These are phyloP conservation scores for Globisporangium cederbergense DNA, from an alignment of 352 stramenopile species.

Conservation along the genomic window DNA sequence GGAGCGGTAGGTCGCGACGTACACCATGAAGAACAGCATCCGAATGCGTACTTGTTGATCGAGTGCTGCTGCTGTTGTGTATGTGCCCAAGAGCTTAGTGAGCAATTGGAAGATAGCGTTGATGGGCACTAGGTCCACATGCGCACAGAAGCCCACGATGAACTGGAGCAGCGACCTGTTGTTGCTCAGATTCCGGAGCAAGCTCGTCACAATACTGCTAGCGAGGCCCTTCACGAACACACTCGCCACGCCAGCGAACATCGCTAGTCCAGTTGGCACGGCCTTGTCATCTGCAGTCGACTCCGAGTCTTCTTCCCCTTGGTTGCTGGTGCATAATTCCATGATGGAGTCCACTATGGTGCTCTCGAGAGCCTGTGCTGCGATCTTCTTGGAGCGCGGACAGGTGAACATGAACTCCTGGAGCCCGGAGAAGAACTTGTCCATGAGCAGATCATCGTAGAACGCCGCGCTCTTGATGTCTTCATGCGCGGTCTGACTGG, in stretches of 20 bases:
- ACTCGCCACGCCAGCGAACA: conserved; percentile 35
- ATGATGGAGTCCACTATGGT: conserved; percentile 16
- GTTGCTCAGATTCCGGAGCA: conserved; percentile 12
- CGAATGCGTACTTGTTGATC: background rate
- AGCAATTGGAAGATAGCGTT: conserved; percentile 27
- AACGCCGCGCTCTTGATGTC: conserved; percentile 7
- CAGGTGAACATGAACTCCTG: conserved; percentile 58
- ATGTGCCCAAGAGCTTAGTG: conserved; percentile 22
- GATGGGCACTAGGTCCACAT: conserved; percentile 37
- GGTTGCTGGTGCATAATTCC: background rate
- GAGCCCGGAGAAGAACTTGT: conserved; percentile 54
- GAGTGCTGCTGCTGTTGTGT: conserved; percentile 3
- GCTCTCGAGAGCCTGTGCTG: conserved; percentile 23
- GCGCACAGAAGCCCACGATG: conserved; percentile 36
- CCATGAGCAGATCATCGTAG: conserved; percentile 56
- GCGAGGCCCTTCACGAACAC: conserved; percentile 47
- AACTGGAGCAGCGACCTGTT: conserved; percentile 22
- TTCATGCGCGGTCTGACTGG: background rate
- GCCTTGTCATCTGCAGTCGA: background rate
- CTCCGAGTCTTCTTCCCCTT: background rate
- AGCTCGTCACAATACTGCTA: conserved; percentile 17
- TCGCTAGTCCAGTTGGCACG: conserved; percentile 17
- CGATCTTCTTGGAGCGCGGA: conserved; percentile 26
- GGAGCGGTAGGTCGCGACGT: conserved; percentile 33
- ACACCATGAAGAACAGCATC: conserved; percentile 36